Evolutionary conservation across 495 filamentous ascomycete species (phyloP).

Genomic region (Xeromyces bisporus): DNA sequence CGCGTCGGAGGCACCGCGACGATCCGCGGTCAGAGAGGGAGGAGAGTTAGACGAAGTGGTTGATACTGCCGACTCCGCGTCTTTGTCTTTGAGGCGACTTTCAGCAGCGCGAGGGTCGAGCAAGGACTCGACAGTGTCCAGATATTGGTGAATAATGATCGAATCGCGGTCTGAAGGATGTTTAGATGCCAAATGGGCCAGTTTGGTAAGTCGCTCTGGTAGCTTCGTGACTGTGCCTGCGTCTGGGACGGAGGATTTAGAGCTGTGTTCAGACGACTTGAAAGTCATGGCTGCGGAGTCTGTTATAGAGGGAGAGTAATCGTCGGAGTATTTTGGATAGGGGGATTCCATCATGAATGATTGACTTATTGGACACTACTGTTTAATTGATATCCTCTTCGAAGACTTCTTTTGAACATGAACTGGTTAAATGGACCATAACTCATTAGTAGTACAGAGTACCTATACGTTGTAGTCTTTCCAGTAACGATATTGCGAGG

Average conservation of each 20-base stretch:
- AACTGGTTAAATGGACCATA: too few species aligned
- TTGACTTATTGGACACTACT: too few species aligned
- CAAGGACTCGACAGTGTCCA: constrained; percentile 18
- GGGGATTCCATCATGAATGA: too few species aligned
- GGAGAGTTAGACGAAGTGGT: neutral
- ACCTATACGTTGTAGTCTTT: too few species aligned
- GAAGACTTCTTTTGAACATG: too few species aligned
- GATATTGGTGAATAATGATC: constrained; percentile 11
- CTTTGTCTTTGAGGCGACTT: neutral
- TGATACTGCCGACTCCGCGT: neutral
- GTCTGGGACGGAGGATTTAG: neutral
- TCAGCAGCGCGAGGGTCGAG: constrained; percentile 12
- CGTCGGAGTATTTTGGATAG: too few species aligned
- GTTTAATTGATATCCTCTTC: too few species aligned
- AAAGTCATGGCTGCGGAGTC: neutral
- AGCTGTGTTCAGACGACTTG: neutral
- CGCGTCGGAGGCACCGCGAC: neutral
- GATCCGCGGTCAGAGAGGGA: neutral
- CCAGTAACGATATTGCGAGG: too few species aligned
- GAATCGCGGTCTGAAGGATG: constrained; percentile 7
- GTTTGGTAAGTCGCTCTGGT: constrained; percentile 12
- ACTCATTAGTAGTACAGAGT: too few species aligned
- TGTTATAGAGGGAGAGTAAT: neutral
- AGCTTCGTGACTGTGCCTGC: constrained; percentile 3
- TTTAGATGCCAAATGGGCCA: constrained; percentile 9